phyloP scores from a whole-genome alignment of 441 rosid genomes.

The Jatropha podagrica region DNA sequence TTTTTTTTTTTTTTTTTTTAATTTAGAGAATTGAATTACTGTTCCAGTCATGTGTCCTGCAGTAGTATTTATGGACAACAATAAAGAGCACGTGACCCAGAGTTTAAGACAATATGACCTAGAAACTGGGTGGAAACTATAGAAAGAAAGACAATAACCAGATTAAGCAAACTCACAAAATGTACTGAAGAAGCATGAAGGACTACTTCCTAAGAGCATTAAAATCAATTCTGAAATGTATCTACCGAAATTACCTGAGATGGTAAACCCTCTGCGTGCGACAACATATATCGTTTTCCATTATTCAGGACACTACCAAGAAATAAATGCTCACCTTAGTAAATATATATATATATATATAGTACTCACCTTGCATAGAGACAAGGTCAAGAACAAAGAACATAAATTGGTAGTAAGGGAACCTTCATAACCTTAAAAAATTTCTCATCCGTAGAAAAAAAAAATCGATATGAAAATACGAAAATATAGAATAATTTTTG shows the following conservation, averaged over 20 bases:
- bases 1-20: not conserved
- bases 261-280: not conserved
- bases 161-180: not conserved
- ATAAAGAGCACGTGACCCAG: not conserved
- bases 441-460: no score
- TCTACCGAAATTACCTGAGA: not conserved
- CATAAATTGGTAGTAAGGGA: no score
- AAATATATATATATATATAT: no score
- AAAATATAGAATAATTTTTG: no score
- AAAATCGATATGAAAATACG: no score
- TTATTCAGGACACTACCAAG: not conserved
- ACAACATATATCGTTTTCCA: not conserved
- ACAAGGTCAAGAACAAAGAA: no score
- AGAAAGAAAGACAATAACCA: not conserved
- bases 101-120: not conserved
- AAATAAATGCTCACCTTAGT: not conserved
- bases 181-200: not conserved
- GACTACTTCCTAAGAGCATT: not conserved
- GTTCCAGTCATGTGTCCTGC: no score
- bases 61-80: not conserved
- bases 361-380: no score
- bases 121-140: not conserved
- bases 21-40: not conserved
- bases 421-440: no score
- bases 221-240: not conserved